phyloP scores from a whole-genome alignment of 164 flowering plant species.

The Berberis vulgaris region DNA sequence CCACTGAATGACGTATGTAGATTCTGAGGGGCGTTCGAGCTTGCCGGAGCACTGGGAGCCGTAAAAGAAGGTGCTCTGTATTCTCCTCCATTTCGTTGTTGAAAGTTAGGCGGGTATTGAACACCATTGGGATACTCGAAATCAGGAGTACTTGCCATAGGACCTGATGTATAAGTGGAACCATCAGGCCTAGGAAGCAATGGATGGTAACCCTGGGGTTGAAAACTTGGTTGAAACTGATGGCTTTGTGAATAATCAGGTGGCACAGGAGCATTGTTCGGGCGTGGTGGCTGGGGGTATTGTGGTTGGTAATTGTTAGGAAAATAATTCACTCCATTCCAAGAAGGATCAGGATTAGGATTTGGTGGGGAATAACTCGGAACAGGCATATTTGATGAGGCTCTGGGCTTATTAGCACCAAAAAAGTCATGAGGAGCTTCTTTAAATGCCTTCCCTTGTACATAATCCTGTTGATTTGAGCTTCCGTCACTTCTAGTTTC shows the following conservation, averaged over 20 bases:
- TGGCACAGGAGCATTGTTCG: constrained; percentile 26
- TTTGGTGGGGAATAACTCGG: constrained; percentile 16
- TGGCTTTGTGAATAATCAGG: constrained; percentile 5
- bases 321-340: constrained; percentile 21
- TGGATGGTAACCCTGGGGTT: background rate
- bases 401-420: constrained; percentile 12
- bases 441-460: constrained; percentile 28
- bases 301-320: constrained; percentile 27
- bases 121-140: constrained; percentile 25
- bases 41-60: constrained; percentile 18
- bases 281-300: constrained; percentile 32
- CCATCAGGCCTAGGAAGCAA: constrained; percentile 15
- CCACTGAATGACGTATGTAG: background rate
- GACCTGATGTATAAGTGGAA: constrained; percentile 24
- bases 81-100: constrained; percentile 29
- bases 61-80: constrained; percentile 10
- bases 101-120: constrained; percentile 22
- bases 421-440: constrained; percentile 32
- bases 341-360: constrained; percentile 19
- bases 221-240: background rate
- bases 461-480: constrained; percentile 22
- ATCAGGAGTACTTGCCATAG: constrained; percentile 33
- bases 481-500: constrained; percentile 21
- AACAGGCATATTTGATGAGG: background rate
- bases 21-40: constrained; percentile 21